phyloP scores from a whole-genome alignment of 352 stramenopile genomes.

The Pythium vanterpoolii region DNA sequence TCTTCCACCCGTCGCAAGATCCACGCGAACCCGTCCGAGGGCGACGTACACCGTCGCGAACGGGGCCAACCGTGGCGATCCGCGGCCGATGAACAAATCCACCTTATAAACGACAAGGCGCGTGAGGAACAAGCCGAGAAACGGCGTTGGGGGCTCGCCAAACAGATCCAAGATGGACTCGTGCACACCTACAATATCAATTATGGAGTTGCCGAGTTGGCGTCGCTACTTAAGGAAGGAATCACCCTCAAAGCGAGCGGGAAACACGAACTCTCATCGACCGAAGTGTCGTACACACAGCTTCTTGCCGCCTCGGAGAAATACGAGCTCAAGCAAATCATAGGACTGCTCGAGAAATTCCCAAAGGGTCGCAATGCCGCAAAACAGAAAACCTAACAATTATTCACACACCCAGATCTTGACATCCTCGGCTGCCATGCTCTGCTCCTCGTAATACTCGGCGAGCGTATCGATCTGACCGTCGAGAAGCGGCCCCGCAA shows the following conservation, averaged over 20 bases:
- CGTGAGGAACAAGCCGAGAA: constrained; percentile 65
- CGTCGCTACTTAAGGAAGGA: constrained; percentile 57
- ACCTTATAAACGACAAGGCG: constrained; percentile 36
- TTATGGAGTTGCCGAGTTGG: constrained; percentile 63
- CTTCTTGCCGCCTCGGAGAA: constrained; percentile 69
- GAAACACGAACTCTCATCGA: constrained; percentile 30
- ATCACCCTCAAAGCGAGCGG: constrained; percentile 33
- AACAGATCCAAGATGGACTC: constrained; percentile 67
- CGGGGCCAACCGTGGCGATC: constrained; percentile 47
- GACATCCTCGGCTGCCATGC: constrained; percentile 51
- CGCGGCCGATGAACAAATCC: constrained; percentile 38
- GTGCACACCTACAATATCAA: constrained; percentile 72
- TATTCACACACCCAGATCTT: constrained; percentile 20
- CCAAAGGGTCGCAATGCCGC: constrained; percentile 45
- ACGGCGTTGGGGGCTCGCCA: constrained; percentile 64
- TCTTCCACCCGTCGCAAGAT: constrained; percentile 45
- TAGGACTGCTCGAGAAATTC: constrained; percentile 62
- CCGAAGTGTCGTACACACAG: constrained; percentile 56
- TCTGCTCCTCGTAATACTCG: constrained; percentile 49
- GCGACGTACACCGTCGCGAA: constrained; percentile 62
- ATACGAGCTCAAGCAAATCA: constrained; percentile 72
- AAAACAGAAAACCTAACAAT: constrained; percentile 11
- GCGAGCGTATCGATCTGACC: constrained; percentile 42
- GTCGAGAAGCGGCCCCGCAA: constrained; percentile 43
- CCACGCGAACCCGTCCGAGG: constrained; percentile 51